A percentile compares a stretch with the other conserved stretches of the same genome.
phyloP scores from a whole-genome alignment of 305 asterid species.

The Solanum hybrid region DNA sequence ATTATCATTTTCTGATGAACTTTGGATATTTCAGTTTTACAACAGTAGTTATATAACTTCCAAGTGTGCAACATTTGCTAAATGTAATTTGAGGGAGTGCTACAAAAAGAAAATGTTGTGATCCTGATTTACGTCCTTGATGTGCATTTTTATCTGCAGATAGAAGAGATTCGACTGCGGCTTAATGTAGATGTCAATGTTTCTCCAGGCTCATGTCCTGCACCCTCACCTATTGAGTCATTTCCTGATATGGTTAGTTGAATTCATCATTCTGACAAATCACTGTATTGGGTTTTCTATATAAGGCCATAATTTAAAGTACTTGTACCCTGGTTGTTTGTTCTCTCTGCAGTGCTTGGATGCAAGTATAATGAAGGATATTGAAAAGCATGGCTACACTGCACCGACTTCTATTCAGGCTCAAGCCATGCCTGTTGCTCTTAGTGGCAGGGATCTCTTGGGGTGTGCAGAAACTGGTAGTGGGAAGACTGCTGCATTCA shows the following conservation, averaged over 20 bases:
- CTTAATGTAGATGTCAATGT: slow-evolving; percentile 73
- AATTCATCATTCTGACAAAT: slow-evolving; percentile 2
- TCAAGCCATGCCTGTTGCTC: slow-evolving; percentile 89
- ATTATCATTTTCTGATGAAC: not conserved
- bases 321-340: not conserved
- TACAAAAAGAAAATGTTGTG: not conserved
- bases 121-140: slow-evolving; percentile 3
- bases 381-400: slow-evolving; percentile 68
- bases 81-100: not conserved
- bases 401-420: slow-evolving; percentile 87
- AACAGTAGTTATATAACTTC: not conserved
- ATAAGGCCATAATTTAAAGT: not conserved
- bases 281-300: not conserved
- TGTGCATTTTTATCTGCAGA: slow-evolving; percentile 29
- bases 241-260: slow-evolving; percentile 63
- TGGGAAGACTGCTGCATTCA: slow-evolving; percentile 86
- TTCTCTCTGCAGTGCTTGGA: slow-evolving; percentile 58
- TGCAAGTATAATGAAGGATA: slow-evolving; percentile 63
- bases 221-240: slow-evolving; percentile 86
- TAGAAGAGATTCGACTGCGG: slow-evolving; percentile 68
- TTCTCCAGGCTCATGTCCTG: slow-evolving; percentile 49
- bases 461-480: slow-evolving; percentile 97
- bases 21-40: not conserved
- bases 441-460: slow-evolving; percentile 80
- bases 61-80: not conserved